A percentile compares a stretch with the other conserved stretches of the same genome.
Evolutionary conservation across 2,329 filamentous ascomycete species (phyloP).

Genomic region (Ophiostoma perfectum): DNA sequence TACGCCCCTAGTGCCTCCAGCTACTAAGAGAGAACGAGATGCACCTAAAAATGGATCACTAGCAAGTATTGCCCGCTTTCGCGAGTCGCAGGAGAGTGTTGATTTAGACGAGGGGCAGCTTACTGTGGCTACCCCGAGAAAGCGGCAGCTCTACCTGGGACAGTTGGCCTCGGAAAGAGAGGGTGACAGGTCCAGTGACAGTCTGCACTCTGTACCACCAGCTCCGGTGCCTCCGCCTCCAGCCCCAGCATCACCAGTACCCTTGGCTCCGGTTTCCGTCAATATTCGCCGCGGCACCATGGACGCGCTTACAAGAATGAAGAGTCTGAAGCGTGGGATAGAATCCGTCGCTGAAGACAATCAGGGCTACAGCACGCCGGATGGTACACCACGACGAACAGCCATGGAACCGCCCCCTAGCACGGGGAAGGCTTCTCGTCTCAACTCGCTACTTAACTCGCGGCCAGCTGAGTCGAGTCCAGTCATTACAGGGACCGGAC

Average conservation of each 20-base stretch:
- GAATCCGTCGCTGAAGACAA: constrained; percentile 19
- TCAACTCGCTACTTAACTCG: constrained; percentile 23
- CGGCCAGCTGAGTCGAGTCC: constrained; percentile 24
- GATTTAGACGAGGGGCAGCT: constrained; percentile 51
- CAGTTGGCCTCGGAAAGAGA: background rate
- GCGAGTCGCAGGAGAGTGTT: constrained; percentile 49
- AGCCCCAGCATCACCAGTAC: background rate
- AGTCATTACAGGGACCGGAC: background rate
- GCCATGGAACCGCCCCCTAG: background rate
- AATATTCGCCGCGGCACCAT: constrained; percentile 18
- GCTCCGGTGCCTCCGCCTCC: background rate
- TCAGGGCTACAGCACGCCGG: constrained; percentile 7
- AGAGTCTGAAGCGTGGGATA: constrained; percentile 21
- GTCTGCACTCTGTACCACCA: background rate
- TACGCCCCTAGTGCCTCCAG: background rate
- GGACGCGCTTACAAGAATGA: background rate
- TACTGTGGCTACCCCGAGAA: constrained; percentile 41
- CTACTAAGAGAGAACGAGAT: background rate
- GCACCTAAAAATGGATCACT: background rate
- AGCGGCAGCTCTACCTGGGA: constrained; percentile 29
- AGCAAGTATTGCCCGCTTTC: constrained; percentile 1
- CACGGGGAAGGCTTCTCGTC: constrained; percentile 14
- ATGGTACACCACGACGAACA: background rate
- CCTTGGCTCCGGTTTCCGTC: constrained; percentile 18
- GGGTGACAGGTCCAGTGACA: background rate